Evolutionary conservation across 371 early-diverging fungal genomes (phyloP).

Genomic region (Mucor indicus): DNA sequence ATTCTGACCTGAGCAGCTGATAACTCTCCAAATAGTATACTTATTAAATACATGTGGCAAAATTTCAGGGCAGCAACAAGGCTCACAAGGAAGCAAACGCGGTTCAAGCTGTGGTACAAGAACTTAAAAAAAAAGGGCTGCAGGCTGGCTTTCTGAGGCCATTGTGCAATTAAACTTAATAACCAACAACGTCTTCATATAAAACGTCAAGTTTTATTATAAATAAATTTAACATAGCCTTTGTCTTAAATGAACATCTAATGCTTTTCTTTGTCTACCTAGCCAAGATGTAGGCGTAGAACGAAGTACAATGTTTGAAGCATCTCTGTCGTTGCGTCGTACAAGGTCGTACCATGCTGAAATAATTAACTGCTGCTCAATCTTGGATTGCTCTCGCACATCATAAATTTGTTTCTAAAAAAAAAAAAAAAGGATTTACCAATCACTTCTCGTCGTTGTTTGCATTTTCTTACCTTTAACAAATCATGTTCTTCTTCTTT

Average conservation of each 20-base stretch:
- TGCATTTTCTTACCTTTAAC: conserved; percentile 47
- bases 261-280: conserved; percentile 63
- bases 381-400: conserved; percentile 55
- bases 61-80: no score
- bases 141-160: no score
- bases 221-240: conserved; percentile 44
- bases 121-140: no score
- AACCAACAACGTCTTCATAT: no score
- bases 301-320: conserved; percentile 41
- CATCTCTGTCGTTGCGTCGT: conserved; percentile 55
- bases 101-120: no score
- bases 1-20: no score
- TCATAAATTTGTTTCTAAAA: conserved; percentile 66
- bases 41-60: no score
- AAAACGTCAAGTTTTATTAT: no score
- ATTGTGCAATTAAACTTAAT: no score
- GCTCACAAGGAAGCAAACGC: no score
- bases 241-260: conserved; percentile 60
- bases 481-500: conserved; percentile 74
- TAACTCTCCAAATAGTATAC: no score
- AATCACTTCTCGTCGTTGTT: not conserved
- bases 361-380: conserved; percentile 73
- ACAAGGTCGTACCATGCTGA: conserved; percentile 76
- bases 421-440: conserved; percentile 13
- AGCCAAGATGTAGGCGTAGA: conserved; percentile 73